A percentile compares a stretch with the other conserved stretches of the same genome.
These are phyloP conservation scores for Hippophae gyantsensis DNA, from an alignment of 306 rosid species.

Conservation along the genomic window DNA sequence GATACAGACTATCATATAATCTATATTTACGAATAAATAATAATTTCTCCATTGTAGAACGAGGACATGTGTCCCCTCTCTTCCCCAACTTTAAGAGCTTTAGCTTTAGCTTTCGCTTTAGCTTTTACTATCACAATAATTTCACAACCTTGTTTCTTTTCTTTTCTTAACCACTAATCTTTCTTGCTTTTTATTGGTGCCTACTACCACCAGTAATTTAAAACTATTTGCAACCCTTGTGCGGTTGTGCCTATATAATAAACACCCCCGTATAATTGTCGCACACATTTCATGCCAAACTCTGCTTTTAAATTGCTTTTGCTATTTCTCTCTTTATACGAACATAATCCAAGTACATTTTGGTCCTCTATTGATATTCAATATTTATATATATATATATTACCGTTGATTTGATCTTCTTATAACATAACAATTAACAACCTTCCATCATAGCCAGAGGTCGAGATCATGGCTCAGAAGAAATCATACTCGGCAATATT, in stretches of 20 bases:
- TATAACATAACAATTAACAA: too few relatives aligned
- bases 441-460: too few relatives aligned
- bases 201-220: neutral
- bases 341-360: neutral
- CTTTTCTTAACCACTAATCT: neutral
- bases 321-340: neutral
- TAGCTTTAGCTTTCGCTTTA: slow-evolving; percentile 12
- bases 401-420: too few relatives aligned
- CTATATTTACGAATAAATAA: too few relatives aligned
- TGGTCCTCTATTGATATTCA: neutral
- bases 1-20: too few relatives aligned
- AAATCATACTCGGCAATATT: slow-evolving; percentile 18
- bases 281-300: neutral
- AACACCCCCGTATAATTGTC: too few relatives aligned
- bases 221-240: too few relatives aligned
- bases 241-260: too few relatives aligned
- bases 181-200: neutral
- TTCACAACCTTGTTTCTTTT: neutral
- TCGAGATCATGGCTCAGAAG: slow-evolving; percentile 29
- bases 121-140: neutral
- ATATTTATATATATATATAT: too few relatives aligned
- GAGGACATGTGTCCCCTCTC: neutral
- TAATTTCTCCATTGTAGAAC: too few relatives aligned
- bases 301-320: neutral
- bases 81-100: neutral